Percentiles rank a stretch among this genome's conserved stretches.
These are phyloP conservation scores for Flaveria trinervia DNA, from an alignment of 129 eudicot species.

Conservation along the genomic window DNA sequence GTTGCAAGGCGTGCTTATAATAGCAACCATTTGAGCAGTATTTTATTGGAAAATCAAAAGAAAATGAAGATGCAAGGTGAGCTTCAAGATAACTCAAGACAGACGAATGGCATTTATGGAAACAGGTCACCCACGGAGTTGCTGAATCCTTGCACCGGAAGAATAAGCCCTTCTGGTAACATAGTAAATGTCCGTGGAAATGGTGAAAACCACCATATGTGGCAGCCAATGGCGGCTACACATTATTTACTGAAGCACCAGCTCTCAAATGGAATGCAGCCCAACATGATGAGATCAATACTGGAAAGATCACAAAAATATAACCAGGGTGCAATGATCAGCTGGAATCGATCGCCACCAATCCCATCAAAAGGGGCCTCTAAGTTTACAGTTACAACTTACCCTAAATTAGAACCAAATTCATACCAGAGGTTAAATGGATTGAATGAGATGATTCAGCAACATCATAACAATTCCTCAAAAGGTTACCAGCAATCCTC, in stretches of 20 bases:
- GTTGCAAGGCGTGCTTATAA: conserved; percentile 20
- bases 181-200: conserved; percentile 26
- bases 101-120: conserved; percentile 22
- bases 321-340: conserved; percentile 23
- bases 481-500: conserved; percentile 25
- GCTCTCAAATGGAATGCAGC: conserved; percentile 28
- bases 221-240: conserved; percentile 28
- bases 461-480: conserved; percentile 27
- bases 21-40: conserved; percentile 21
- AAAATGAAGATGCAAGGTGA: conserved; percentile 44
- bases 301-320: conserved; percentile 14
- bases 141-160: conserved; percentile 27
- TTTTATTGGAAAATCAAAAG: conserved; percentile 46
- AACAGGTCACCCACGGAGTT: conserved; percentile 36
- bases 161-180: conserved; percentile 27
- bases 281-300: conserved; percentile 15
- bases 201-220: conserved; percentile 4
- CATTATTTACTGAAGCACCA: conserved; percentile 40
- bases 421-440: conserved; percentile 31
- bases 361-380: conserved; percentile 22
- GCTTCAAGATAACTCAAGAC: conserved; percentile 33
- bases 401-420: conserved; percentile 33
- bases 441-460: conserved; percentile 33
- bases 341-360: conserved; percentile 33
- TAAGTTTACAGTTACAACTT: conserved; percentile 24